Percentiles rank a stretch among this genome's conserved stretches.
phyloP scores from a whole-genome alignment of 176 grass and related monocot species.

The Oryza rufipogon region DNA sequence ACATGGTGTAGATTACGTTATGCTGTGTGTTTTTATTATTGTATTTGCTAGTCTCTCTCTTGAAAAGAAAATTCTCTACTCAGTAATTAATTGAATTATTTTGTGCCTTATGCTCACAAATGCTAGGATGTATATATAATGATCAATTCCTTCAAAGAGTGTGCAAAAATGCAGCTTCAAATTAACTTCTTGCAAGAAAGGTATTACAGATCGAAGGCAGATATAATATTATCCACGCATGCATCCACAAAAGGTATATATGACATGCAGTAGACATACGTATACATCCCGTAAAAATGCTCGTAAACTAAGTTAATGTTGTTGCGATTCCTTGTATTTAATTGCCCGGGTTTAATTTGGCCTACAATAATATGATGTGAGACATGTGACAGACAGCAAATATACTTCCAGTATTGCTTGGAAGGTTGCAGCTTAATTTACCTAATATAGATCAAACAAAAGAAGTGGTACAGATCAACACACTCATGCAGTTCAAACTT shows the following conservation, averaged over 20 bases:
- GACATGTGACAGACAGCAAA: neutral
- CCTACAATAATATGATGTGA: neutral
- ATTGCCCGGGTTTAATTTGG: neutral
- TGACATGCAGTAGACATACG: neutral
- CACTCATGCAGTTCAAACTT: neutral
- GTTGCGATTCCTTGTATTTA: neutral
- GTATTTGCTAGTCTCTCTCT: no score
- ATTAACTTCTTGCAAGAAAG: neutral
- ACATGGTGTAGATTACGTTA: no score
- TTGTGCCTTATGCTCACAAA: neutral
- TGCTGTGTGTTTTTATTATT: no score
- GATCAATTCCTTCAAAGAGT: neutral
- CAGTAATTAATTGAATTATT: neutral
- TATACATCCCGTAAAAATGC: neutral
- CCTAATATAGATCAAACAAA: constrained; percentile 17
- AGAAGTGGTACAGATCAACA: constrained; percentile 8
- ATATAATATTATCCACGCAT: neutral
- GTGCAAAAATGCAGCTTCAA: neutral
- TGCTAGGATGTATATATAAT: neutral
- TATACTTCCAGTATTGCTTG: neutral
- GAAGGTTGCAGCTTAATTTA: neutral
- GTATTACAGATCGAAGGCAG: neutral
- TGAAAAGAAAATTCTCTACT: neutral
- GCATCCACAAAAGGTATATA: neutral
- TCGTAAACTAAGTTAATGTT: neutral